Base-by-base conservation (phyloP, 163 green algal species). In the Volvox carteri region DNA sequence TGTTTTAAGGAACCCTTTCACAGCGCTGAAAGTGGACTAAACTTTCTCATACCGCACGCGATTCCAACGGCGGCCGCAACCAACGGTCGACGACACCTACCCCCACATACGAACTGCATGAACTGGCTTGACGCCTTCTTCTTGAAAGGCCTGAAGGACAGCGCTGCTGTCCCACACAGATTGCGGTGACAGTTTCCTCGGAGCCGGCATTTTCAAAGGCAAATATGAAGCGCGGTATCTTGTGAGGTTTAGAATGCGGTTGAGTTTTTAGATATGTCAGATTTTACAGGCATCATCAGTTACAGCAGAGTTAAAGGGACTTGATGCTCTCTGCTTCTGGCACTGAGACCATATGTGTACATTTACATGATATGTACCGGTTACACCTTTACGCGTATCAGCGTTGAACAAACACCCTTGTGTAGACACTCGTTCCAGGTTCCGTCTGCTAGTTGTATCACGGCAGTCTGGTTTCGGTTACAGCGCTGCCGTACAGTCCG, bases 131-230 rank as follows among this genome's bases (percentile, higher is more conserved):
- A 97, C 90, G 2, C 88, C 91, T 1, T 83, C 73, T 37, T 93
- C 92, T 30, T 80, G 39, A 48, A 98, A 97, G 0, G 94, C 95
- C 5, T 78, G 54, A 21, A 78, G 48, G 5, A 98, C 79, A 0
- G 90, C 85, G 0, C 50, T 70, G 19, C 78, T 52, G 35, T 97
- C 94, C 95, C 95, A 98, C 3, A 98, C 87, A 0, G 86, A 93
- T 41, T 95, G 52, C 1, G 92, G 93, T 4, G 16, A 85, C 3
- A 96, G 72, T 4, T 84, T 54, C 4, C 95, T 41, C 18, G 70
- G 68, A 1, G 68, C 33, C 41, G 84, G 37, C 84, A 89, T 89
- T 28, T 2, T 11, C 9, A 75, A 30, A 7, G 14, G 18, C 60
- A 16, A 33, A 72, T 19, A 23, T 65, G 54, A 65, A 65, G 54